Conservation (phyloP, 2,329 filamentous ascomycete species). For the Fusarium sp. region DNA sequence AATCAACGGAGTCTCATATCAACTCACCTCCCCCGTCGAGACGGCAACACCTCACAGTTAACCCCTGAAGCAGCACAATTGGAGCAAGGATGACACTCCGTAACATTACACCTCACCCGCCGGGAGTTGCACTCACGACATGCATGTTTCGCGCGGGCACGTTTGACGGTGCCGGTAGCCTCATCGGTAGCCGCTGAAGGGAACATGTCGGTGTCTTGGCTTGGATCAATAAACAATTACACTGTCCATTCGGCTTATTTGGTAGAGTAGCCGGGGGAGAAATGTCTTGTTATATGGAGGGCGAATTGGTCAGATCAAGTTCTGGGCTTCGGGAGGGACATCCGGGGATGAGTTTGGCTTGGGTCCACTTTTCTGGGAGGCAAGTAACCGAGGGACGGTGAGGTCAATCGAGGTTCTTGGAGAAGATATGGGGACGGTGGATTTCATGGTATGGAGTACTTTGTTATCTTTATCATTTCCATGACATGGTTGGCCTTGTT, state of each 20-base stretch:
- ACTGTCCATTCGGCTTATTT: constrained; percentile 20
- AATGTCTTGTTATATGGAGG: constrained; percentile 9
- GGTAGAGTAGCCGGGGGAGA: constrained; percentile 18
- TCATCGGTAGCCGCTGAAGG: constrained; percentile 1
- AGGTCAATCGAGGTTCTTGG: background rate
- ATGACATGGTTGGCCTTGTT: background rate
- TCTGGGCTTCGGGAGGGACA: background rate
- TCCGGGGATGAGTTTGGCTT: background rate
- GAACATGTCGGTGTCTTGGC: constrained; percentile 17
- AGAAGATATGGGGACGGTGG: background rate
- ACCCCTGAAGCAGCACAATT: constrained; percentile 47
- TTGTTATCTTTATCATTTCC: background rate
- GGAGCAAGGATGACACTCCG: constrained; percentile 49
- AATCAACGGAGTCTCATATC: too few species aligned
- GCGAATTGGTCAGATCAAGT: background rate
- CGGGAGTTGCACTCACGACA: constrained; percentile 52
- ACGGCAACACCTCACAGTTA: constrained; percentile 50
- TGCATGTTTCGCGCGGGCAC: constrained; percentile 51
- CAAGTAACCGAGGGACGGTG: constrained; percentile 10
- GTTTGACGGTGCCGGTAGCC: constrained; percentile 45
- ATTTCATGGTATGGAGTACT: background rate
- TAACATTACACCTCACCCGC: constrained; percentile 53
- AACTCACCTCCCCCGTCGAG: constrained; percentile 49
- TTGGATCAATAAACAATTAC: background rate
- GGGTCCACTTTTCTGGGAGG: constrained; percentile 15